Evolutionary conservation across 1,139 yeast genomes (phyloP), one percentile per base, ranked within the genome.

Genomic region (Diutina mesorugosa): DNA sequence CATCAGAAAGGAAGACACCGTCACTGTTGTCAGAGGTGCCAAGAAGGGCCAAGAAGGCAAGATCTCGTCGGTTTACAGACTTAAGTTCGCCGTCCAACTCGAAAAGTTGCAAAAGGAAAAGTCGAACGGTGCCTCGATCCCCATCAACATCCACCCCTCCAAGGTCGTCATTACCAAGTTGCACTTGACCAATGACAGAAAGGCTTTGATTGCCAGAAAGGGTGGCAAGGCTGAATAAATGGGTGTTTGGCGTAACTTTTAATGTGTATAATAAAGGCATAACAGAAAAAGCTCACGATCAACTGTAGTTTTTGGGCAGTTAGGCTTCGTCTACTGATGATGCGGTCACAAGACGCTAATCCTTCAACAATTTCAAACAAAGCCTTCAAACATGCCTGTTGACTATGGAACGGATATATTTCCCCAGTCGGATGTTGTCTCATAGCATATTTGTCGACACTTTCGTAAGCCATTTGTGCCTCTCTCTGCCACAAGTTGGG

Each of bases 11-110:
- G 95, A 91, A 69, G 99, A 95, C 77, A 93, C 88, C 79, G 97
- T 95, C 69, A 76, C 81, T 69, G 93, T 95, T 73, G 91, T 86
- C 77, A 93, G 99, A 82, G 99, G 99, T 74, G 88, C 99, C 72
- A 88, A 89, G 88, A 95, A 93, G 85, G 99, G 98, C 77, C 91
- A 93, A 72, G 99, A 93, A 83, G 99, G 99, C 80, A 90, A 90
- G 83, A 85, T 95, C 76, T 81, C 93, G 70, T 87, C 96, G 66
- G 99, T 93, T 69, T 95, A 95, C 97, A 93, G 99, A 88, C 88
- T 93, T 80, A 95, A 93, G 81, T 95, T 83, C 76, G 85, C 96
- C 70, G 83, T 95, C 68, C 98, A 91, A 81, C 87, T 95, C 72
- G 99, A 91, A 83, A 93, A 93, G 83, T 84, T 95, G 77, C 85